A percentile compares a stretch with the other conserved stretches of the same genome.
These are phyloP conservation scores for Xylariaceae sp. DNA, from an alignment of 2,329 filamentous ascomycete genomes.

Conservation along the genomic window DNA sequence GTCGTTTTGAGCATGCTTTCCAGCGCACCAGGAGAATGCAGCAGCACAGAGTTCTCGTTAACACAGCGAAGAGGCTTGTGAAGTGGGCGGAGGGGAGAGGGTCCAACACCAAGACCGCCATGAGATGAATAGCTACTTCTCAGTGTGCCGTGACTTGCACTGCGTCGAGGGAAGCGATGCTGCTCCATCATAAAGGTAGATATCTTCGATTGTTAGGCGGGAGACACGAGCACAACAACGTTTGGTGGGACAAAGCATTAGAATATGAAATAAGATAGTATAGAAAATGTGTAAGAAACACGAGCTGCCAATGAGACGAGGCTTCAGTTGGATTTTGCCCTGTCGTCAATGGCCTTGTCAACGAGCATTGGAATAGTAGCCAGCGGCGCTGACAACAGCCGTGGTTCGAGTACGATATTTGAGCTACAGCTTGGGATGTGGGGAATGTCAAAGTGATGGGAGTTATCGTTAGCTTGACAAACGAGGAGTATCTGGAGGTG, in stretches of 20 bases:
- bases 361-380: slow-evolving; percentile 26
- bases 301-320: slow-evolving; percentile 22
- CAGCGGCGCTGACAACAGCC: slow-evolving; percentile 24
- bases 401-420: slow-evolving; percentile 25
- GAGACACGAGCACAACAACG: slow-evolving; percentile 18
- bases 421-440: slow-evolving; percentile 10
- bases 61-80: slow-evolving; percentile 52
- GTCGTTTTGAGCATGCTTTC: slow-evolving; percentile 71
- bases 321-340: slow-evolving; percentile 21
- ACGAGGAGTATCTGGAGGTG: neutral
- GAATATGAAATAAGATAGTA: slow-evolving; percentile 39
- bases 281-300: slow-evolving; percentile 33
- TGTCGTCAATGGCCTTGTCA: slow-evolving; percentile 22
- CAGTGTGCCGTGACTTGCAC: slow-evolving; percentile 43
- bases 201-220: slow-evolving; percentile 5
- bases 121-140: slow-evolving; percentile 39
- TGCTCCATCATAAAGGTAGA: slow-evolving; percentile 37
- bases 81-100: slow-evolving; percentile 37
- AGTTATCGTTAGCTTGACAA: slow-evolving; percentile 6
- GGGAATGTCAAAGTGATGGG: slow-evolving; percentile 6
- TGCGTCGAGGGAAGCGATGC: slow-evolving; percentile 41
- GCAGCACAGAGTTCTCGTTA: slow-evolving; percentile 51
- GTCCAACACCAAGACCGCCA: slow-evolving; percentile 27
- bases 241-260: slow-evolving; percentile 25
- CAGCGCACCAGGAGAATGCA: slow-evolving; percentile 60